These are phyloP conservation scores for Lodderomyces margitis DNA, from an alignment of 1,139 yeast genomes.

Conservation along the genomic window DNA sequence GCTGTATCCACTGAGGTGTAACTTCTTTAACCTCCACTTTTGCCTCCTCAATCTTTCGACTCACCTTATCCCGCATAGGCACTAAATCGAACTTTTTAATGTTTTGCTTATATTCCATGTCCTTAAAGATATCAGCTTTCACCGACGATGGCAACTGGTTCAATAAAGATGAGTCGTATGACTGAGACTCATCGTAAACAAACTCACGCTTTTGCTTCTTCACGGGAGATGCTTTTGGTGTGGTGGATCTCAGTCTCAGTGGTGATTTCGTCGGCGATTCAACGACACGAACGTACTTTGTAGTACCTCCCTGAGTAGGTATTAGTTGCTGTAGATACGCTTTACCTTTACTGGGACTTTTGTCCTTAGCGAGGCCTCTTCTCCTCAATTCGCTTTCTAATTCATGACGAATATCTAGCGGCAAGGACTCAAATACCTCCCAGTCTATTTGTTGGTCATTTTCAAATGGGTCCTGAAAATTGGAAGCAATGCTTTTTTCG, in stretches of 20 bases:
- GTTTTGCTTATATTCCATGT: conserved; percentile 32
- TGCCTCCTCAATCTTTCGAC: conserved; percentile 19
- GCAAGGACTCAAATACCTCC: conserved; percentile 55
- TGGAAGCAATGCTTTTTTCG: background rate
- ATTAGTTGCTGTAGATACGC: conserved; percentile 42
- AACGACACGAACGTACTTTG: conserved; percentile 34
- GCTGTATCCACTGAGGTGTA: conserved; percentile 25
- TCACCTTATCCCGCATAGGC: conserved; percentile 32
- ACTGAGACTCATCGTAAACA: conserved; percentile 16
- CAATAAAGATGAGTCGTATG: conserved; percentile 41
- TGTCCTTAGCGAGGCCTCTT: conserved; percentile 25
- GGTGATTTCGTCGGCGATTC: conserved; percentile 30
- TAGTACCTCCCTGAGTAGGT: conserved; percentile 33
- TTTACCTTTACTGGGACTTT: conserved; percentile 20
- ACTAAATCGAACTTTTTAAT: conserved; percentile 27
- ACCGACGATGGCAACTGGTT: conserved; percentile 49
- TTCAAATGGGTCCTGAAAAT: conserved; percentile 6
- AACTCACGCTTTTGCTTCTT: conserved; percentile 13
- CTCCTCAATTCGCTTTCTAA: conserved; percentile 42
- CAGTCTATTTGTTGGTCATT: conserved; percentile 39
- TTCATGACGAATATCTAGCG: conserved; percentile 51
- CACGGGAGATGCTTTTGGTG: conserved; percentile 13
- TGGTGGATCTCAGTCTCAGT: conserved; percentile 4
- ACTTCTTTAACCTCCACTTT: conserved; percentile 20
- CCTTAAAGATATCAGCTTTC: conserved; percentile 40